Base-by-base conservation (phyloP, 2,329 filamentous ascomycete genomes). In the Fusarium tricinctum region DNA sequence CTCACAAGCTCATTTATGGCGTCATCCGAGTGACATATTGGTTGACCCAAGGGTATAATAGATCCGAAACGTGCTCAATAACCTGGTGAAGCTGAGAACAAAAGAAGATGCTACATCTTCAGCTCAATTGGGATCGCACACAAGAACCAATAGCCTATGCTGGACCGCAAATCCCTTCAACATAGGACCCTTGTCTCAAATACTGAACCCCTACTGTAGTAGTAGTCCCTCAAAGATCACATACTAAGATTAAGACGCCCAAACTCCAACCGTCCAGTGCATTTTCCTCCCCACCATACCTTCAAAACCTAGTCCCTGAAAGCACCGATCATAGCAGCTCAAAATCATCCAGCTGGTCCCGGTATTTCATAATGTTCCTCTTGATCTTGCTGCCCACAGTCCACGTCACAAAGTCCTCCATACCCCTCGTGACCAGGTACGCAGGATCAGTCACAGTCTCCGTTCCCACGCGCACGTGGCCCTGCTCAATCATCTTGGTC, bases 361-460 rank as follows among this genome's bases (percentile, higher is more conserved):
- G 89, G 78, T 97, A 98, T 81, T 92, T 93, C 88, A 97, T 90
- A 69, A 97, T 97, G 77, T 94, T 96, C 77, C 92, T 88, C 91
- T 97, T 97, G 79, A 98, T 94, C 91, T 97, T 97, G 80, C 93
- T 97, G 63, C 93, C 93, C 74, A 97, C 92, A 12, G 95, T 91
- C 95, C 95, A 98, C 1, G 95, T 97, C 19, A 98, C 92, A 78
- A 97, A 97, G 81, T 98, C 95, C 81, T 98, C 95, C 86, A 97
- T 93, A 64, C 89, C 92, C 69, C 94, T 86, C 38, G 93, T 96
- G 9, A 98, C 93, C 53, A 97, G 80, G 75, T 94, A 97, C 1
- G 94, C 94, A 28, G 94, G 90, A 77, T 98, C 95, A 3, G 92
- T 97, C 26, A 97, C 87, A 2, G 94, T 92, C 76, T 97, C 93